Evolutionary conservation across 176 grass and related monocot genomes (phyloP).

Genomic region (Rhynchospora tenuis): DNA sequence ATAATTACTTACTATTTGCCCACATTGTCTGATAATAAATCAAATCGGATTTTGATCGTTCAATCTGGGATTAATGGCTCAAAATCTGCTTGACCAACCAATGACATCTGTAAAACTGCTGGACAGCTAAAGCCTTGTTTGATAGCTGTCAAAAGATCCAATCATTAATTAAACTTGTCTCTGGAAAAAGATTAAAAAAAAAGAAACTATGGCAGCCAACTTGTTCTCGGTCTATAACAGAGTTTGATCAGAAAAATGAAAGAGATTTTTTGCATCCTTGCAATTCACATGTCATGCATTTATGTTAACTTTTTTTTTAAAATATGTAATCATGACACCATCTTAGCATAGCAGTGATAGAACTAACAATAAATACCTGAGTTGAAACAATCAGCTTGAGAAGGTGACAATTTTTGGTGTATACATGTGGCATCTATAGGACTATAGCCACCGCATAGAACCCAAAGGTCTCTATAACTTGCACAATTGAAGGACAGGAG

Average conservation of each 20-base stretch:
- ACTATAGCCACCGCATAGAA: background rate
- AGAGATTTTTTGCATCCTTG: background rate
- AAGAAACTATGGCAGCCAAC: slow-evolving; percentile 1
- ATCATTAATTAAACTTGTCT: background rate
- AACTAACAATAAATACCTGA: background rate
- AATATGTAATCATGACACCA: slow-evolving; percentile 16
- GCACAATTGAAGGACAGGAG: background rate
- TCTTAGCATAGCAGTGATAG: background rate
- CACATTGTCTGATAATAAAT: background rate
- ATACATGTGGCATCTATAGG: background rate
- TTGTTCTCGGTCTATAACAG: background rate
- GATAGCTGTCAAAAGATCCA: slow-evolving; percentile 11
- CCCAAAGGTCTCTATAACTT: background rate
- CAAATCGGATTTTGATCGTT: background rate
- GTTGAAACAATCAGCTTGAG: background rate
- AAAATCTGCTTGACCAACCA: background rate
- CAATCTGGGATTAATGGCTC: background rate
- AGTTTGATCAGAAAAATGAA: background rate
- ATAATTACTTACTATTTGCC: background rate
- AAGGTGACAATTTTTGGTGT: background rate
- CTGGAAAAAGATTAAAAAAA: background rate
- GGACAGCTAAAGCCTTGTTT: background rate
- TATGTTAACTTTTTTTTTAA: background rate
- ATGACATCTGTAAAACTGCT: background rate
- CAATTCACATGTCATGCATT: background rate